Percentiles rank a stretch among this genome's conserved stretches.
These are phyloP conservation scores for Paracorniculantispora psalliotae DNA, from an alignment of 2,329 filamentous ascomycete species.

Conservation along the genomic window DNA sequence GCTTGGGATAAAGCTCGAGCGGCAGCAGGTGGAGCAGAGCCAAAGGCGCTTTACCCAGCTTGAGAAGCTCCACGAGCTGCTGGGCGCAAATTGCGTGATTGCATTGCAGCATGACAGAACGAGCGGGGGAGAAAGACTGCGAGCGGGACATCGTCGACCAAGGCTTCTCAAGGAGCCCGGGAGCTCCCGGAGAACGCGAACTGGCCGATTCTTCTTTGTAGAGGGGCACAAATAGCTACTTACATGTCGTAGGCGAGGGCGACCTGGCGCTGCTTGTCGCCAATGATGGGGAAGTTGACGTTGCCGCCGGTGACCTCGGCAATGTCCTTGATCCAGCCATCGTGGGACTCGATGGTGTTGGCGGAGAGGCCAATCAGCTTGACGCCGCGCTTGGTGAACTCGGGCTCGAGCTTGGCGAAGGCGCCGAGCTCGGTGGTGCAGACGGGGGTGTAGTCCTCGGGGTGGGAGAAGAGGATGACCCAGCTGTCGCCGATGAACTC, in stretches of 20 bases:
- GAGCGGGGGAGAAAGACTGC: not conserved
- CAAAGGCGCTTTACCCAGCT: not conserved
- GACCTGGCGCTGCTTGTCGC: constrained; percentile 72
- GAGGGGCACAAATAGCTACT: constrained; percentile 25
- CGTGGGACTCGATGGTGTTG: constrained; percentile 80
- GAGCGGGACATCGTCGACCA: too few species aligned
- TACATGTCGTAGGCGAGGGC: constrained; percentile 75
- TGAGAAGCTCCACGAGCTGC: not conserved
- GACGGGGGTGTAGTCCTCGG: constrained; percentile 87
- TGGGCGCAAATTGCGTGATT: constrained; percentile 1
- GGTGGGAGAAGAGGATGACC: constrained; percentile 81
- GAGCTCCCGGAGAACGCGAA: too few species aligned
- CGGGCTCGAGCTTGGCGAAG: constrained; percentile 81
- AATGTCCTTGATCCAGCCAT: constrained; percentile 87
- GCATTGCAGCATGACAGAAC: not conserved
- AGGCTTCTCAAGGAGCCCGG: not conserved
- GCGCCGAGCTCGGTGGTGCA: constrained; percentile 95
- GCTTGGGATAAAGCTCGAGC: not conserved
- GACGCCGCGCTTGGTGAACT: constrained; percentile 80
- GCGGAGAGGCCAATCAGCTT: constrained; percentile 89
- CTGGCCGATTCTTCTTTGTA: too few species aligned
- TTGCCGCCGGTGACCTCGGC: constrained; percentile 68
- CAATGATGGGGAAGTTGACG: constrained; percentile 74
- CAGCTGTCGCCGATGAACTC: constrained; percentile 74
- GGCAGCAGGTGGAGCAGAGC: not conserved